phyloP scores from a whole-genome alignment of 2,329 filamentous ascomycete species.

The Neonectria coccinea region DNA sequence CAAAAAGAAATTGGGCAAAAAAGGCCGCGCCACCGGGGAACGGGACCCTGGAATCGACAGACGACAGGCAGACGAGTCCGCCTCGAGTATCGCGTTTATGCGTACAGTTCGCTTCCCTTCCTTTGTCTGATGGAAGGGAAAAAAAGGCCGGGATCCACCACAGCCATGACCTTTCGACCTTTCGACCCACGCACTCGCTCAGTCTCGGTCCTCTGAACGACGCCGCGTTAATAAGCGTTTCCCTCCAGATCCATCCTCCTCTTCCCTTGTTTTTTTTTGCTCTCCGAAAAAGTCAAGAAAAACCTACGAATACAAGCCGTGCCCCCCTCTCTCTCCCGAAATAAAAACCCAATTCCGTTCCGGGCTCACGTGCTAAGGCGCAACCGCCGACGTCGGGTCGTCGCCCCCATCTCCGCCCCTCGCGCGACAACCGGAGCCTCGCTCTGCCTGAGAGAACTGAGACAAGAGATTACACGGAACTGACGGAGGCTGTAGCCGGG shows the following conservation, averaged over 20 bases:
- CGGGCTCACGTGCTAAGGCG: background rate
- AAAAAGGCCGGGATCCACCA: constrained; percentile 9
- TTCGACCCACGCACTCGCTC: constrained; percentile 31
- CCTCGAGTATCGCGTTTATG: background rate
- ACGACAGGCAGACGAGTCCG: background rate
- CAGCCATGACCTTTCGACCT: constrained; percentile 15
- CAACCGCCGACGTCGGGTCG: constrained; percentile 34
- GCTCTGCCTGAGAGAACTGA: background rate
- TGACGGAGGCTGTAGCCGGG: background rate
- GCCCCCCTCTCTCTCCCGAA: background rate
- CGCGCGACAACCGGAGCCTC: constrained; percentile 15
- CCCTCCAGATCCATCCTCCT: background rate
- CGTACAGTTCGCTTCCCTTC: too few relatives aligned
- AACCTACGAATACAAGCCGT: background rate
- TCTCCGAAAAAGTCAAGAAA: background rate
- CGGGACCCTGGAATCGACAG: background rate
- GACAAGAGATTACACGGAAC: background rate
- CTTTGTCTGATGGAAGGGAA: background rate
- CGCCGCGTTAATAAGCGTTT: constrained; percentile 32
- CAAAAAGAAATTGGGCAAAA: constrained; percentile 9
- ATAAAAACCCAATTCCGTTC: background rate
- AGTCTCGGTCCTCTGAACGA: constrained; percentile 29
- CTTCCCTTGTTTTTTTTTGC: background rate
- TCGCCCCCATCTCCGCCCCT: constrained; percentile 29
- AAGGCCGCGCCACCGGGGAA: constrained; percentile 8